Conservation (phyloP, 1,284 basidiomycete species). For the Ganoderma lucidum region DNA sequence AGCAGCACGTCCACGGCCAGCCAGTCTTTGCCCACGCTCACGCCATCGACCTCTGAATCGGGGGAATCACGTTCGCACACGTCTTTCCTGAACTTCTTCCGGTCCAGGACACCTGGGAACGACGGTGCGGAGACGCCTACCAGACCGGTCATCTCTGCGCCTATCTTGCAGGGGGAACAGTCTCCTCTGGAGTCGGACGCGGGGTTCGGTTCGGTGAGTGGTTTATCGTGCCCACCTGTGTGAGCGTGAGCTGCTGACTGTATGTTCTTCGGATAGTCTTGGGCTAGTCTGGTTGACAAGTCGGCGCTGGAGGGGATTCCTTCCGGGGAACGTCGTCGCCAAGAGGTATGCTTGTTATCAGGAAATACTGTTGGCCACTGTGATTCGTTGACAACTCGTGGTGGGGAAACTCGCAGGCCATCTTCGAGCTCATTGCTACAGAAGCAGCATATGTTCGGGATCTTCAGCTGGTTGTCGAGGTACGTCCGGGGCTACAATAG, state of each 20-base stretch:
- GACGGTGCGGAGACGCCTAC: constrained; percentile 45
- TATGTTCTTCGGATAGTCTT: constrained; percentile 62
- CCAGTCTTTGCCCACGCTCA: constrained; percentile 38
- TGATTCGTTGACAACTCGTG: not conserved
- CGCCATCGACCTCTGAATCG: constrained; percentile 43
- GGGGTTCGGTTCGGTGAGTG: constrained; percentile 74
- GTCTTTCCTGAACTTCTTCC: constrained; percentile 62
- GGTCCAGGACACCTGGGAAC: constrained; percentile 56
- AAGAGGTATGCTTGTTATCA: constrained; percentile 69
- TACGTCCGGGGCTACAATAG: constrained; percentile 39
- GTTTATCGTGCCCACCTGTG: not conserved
- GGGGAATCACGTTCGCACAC: constrained; percentile 48
- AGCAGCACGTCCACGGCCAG: constrained; percentile 42
- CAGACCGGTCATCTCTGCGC: constrained; percentile 63
- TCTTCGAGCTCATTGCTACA: constrained; percentile 92
- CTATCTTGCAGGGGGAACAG: constrained; percentile 49
- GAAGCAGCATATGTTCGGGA: constrained; percentile 90
- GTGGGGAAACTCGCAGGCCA: constrained; percentile 54
- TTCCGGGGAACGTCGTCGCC: constrained; percentile 80
- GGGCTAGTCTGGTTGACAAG: constrained; percentile 90
- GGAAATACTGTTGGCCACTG: not conserved
- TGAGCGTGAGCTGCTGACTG: not conserved
- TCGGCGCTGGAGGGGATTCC: constrained; percentile 83
- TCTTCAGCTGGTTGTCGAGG: constrained; percentile 90
- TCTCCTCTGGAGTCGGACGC: constrained; percentile 32